A percentile compares a stretch with the other conserved stretches of the same genome.
Conservation (phyloP, 306 rosid genomes). For the Corylus americana region DNA sequence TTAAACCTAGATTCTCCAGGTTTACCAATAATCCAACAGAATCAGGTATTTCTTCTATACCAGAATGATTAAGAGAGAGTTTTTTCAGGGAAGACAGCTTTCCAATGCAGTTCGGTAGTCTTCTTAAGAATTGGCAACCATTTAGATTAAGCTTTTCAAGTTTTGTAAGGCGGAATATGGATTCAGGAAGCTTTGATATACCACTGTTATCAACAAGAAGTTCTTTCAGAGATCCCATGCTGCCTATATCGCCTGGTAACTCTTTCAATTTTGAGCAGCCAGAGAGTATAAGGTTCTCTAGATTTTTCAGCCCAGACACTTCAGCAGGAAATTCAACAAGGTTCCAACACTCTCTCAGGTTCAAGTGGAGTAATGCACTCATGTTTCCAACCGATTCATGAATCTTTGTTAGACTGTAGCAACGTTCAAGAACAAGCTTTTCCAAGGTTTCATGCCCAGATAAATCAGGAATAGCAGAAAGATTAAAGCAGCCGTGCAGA, state of each 20-base stretch:
- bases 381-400: conserved; percentile 54
- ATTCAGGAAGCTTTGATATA: conserved; percentile 45
- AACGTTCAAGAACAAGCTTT: conserved; percentile 48
- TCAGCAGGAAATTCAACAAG: conserved; percentile 48
- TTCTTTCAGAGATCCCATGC: conserved; percentile 43
- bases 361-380: conserved; percentile 43
- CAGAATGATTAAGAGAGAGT: conserved; percentile 42
- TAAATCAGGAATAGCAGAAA: conserved; percentile 52
- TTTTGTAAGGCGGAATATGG: conserved; percentile 43
- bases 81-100: conserved; percentile 45
- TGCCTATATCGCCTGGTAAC: conserved; percentile 48
- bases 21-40: conserved; percentile 51
- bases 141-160: conserved; percentile 48
- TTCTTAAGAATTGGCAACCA: conserved; percentile 35
- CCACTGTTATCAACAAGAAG: conserved; percentile 45
- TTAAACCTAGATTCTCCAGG: conserved; percentile 57
- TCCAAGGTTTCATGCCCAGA: conserved; percentile 44
- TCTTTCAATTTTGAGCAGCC: conserved; percentile 40
- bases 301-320: conserved; percentile 51
- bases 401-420: conserved; percentile 40
- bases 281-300: conserved; percentile 51
- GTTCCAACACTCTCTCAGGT: conserved; percentile 37
- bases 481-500: conserved; percentile 37
- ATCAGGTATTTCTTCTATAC: conserved; percentile 46
- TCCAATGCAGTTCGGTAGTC: conserved; percentile 55